Base-by-base conservation (phyloP, 306 rosid species). In the Begonia fuchsioides region DNA sequence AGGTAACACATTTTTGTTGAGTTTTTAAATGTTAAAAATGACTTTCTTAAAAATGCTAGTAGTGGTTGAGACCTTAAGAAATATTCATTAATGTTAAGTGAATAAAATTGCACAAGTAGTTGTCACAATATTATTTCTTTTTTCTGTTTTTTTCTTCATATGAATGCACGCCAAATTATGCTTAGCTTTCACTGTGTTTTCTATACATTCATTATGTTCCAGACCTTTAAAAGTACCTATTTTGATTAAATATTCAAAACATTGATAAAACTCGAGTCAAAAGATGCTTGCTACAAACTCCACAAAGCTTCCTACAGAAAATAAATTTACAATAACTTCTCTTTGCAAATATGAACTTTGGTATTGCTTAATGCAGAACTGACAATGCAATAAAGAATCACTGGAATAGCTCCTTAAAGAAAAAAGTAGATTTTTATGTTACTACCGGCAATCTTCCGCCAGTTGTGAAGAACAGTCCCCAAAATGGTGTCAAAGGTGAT, bases 391-490 rank as follows among this genome's bases (percentile, higher is more conserved):
- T 90, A 67, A 90, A 90, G 77, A 90, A 90, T 53, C 98, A 90
- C 64, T 90, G 98, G 98, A 90, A 90, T 77, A 90, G 98, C 73
- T 90, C 98, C 68, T 77, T 90, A 68, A 90, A 90, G 79, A 90
- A 90, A 63, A 90, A 90, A 63, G 65, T 82, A 44, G 96, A 90
- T 45, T 90, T 79, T 68, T 85, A 75, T 78, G 67, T 85, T 62
- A 76, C 81, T 38, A 90, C 92, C 8, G 98, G 98, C 56, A 80
- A 72, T 55, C 98, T 90, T 79, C 98, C 96, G 10, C 93, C 94
- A 58, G 63, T 71, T 63, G 68, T 77, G 7, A 85, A 85, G 67
- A 76, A 38, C 54, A 64, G 50, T 57, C 50, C 71, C 46, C 86
- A 70, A 59, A 66, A 58, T 77, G 64, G 78, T 60, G 76, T 66